A percentile compares a stretch with the other conserved stretches of the same genome.
phyloP scores from a whole-genome alignment of 208 protist genomes.

The Tetramitus jugosus region DNA sequence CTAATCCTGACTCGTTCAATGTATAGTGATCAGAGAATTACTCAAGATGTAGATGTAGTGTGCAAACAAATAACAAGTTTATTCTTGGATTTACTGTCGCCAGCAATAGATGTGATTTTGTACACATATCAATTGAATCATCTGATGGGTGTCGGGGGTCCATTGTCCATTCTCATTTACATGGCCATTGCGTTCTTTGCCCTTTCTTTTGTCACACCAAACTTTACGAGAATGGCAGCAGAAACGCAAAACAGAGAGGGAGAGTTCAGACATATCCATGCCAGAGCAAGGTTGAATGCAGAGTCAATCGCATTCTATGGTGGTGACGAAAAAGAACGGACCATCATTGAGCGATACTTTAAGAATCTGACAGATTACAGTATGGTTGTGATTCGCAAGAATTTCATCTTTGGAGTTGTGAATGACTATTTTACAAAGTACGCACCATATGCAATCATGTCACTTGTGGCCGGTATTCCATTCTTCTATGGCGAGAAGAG shows the following conservation, averaged over 20 bases:
- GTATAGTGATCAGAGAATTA: slow-evolving; percentile 16
- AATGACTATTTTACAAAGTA: slow-evolving; percentile 24
- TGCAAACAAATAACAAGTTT: slow-evolving; percentile 4
- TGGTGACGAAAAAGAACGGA: slow-evolving; percentile 9
- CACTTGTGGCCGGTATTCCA: background rate
- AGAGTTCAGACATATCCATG: slow-evolving; percentile 6
- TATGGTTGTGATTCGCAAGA: slow-evolving; percentile 13
- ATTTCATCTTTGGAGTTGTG: slow-evolving; percentile 13
- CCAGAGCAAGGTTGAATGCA: background rate
- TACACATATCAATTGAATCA: background rate
- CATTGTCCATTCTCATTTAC: background rate
- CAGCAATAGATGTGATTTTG: background rate
- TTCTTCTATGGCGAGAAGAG: slow-evolving; percentile 3
- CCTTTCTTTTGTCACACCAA: background rate
- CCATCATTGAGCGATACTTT: background rate
- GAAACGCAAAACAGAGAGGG: slow-evolving; percentile 13
- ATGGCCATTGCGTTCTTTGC: background rate
- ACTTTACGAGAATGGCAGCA: slow-evolving; percentile 9
- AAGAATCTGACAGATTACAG: background rate
- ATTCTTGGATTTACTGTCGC: slow-evolving; percentile 1
- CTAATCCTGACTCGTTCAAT: too few species aligned
- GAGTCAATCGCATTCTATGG: slow-evolving; percentile 13
- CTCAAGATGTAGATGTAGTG: slow-evolving; percentile 16
- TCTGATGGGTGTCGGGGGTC: slow-evolving; percentile 9
- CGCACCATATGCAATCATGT: background rate